Conservation (phyloP, 2,329 filamentous ascomycete genomes). For the Mollisia scopiformis region DNA sequence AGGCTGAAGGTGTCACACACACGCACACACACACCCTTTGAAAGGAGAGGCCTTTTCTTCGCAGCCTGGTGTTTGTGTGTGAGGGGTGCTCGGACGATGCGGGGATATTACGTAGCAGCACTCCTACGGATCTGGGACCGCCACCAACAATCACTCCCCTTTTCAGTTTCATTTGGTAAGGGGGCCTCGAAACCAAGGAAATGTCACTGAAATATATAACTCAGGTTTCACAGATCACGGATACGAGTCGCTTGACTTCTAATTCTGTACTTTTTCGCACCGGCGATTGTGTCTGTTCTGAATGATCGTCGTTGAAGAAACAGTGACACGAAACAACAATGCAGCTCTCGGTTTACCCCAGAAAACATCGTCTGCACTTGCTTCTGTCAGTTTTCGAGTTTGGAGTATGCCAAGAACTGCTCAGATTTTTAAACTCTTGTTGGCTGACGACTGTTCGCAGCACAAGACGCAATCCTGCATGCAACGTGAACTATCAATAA, state of each 20-base stretch:
- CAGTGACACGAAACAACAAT: neutral
- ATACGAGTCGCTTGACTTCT: neutral
- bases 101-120: neutral
- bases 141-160: no score
- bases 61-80: neutral
- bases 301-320: neutral
- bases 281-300: neutral
- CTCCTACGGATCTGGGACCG: no score
- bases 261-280: neutral
- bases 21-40: neutral
- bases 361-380: neutral
- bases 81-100: neutral
- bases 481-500: neutral
- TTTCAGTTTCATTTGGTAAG: neutral
- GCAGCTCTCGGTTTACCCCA: neutral
- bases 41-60: neutral
- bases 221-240: neutral
- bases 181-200: neutral
- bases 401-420: neutral
- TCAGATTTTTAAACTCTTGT: neutral
- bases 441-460: constrained; percentile 4
- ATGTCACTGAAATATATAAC: neutral
- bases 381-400: neutral
- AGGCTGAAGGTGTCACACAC: constrained; percentile 1
- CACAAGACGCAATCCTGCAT: neutral